These are phyloP conservation scores for Leccinum rimulosum DNA, from an alignment of 768 basidiomycete genomes.

Conservation along the genomic window DNA sequence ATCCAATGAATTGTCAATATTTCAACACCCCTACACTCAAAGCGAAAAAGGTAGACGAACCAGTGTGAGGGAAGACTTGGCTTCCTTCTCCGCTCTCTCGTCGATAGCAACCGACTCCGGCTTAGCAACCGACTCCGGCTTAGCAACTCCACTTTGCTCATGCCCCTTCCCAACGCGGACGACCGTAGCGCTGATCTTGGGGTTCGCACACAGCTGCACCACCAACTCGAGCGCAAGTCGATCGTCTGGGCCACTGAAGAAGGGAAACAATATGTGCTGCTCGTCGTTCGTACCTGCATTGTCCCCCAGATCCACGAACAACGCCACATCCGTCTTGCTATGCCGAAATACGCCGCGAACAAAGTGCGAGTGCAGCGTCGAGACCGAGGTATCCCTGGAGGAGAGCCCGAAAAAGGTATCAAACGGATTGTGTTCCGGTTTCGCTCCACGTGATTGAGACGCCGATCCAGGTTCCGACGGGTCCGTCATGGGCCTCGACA, in stretches of 20 bases:
- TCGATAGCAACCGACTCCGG: too few species aligned
- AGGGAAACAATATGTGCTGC: slow-evolving; percentile 79
- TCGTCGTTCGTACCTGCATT: slow-evolving; percentile 25
- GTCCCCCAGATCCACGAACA: slow-evolving; percentile 76
- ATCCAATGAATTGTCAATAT: background rate
- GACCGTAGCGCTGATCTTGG: slow-evolving; percentile 67
- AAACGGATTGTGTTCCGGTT: slow-evolving; percentile 57
- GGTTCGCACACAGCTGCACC: slow-evolving; percentile 70
- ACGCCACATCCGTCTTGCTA: slow-evolving; percentile 69
- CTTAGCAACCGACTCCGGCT: slow-evolving; percentile 48
- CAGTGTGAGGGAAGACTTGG: background rate
- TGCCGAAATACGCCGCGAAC: slow-evolving; percentile 78
- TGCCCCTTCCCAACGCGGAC: slow-evolving; percentile 51
- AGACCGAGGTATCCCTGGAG: slow-evolving; percentile 46
- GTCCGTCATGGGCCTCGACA: slow-evolving; percentile 29
- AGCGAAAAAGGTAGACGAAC: slow-evolving; percentile 10
- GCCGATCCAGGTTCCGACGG: slow-evolving; percentile 24
- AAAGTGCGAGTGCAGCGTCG: slow-evolving; percentile 74
- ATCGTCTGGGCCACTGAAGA: slow-evolving; percentile 95
- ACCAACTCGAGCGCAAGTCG: slow-evolving; percentile 79
- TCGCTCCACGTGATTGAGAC: slow-evolving; percentile 13
- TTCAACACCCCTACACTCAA: background rate
- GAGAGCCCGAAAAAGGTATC: slow-evolving; percentile 70
- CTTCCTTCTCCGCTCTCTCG: slow-evolving; percentile 39
- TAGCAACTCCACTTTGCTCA: slow-evolving; percentile 46